phyloP scores from a whole-genome alignment of 108 stramenopile genomes.

The Skeletonema potamos region DNA sequence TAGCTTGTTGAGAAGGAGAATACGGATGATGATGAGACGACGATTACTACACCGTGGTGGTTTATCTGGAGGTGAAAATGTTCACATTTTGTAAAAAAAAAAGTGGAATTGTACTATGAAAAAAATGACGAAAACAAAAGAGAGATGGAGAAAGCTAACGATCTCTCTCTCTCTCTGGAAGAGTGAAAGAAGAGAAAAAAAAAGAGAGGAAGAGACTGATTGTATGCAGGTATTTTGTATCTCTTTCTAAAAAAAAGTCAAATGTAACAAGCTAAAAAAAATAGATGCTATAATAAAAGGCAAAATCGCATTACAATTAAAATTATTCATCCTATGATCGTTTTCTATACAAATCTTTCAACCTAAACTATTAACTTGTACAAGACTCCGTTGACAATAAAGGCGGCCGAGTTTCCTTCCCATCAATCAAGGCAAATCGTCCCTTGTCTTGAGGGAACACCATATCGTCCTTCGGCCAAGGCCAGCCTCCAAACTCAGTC shows the following conservation, averaged over 20 bases:
- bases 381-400: background rate
- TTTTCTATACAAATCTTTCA: background rate
- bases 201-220: background rate
- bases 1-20: background rate
- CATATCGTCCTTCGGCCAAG: constrained; percentile 73
- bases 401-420: constrained; percentile 40
- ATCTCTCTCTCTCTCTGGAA: too few species aligned
- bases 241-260: too few species aligned
- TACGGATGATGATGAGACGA: background rate
- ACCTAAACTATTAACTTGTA: background rate
- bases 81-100: background rate
- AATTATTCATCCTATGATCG: background rate
- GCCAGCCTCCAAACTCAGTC: constrained; percentile 82
- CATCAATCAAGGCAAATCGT: constrained; percentile 66
- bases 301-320: too few species aligned
- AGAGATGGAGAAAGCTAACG: background rate
- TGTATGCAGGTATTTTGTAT: too few species aligned
- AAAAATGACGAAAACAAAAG: background rate
- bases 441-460: constrained; percentile 59
- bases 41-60: background rate
- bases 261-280: too few species aligned
- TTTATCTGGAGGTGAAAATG: background rate
- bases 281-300: too few species aligned
- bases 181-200: background rate
- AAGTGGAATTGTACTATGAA: too few species aligned